Percentiles rank a stretch among this genome's conserved stretches.
phyloP scores from a whole-genome alignment of 2,329 filamentous ascomycete species.

The Claviceps sorghi region DNA sequence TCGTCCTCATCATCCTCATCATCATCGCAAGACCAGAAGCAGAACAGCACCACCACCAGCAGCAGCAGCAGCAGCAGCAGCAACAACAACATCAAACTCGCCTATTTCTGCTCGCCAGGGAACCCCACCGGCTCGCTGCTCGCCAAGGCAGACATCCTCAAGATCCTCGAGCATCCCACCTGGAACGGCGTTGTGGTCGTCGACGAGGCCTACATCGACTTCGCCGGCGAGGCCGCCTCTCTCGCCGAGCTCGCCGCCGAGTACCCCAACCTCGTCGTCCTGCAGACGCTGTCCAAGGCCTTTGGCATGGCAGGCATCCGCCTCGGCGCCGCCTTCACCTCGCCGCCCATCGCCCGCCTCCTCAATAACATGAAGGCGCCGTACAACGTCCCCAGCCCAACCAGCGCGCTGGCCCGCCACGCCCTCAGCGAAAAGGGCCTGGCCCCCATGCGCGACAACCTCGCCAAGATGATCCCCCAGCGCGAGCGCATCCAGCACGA shows the following conservation, averaged over 20 bases:
- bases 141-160: conserved; percentile 56
- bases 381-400: conserved; percentile 87
- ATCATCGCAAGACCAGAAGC: neutral
- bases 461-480: conserved; percentile 57
- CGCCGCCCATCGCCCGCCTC: conserved; percentile 57
- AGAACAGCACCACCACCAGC: no score
- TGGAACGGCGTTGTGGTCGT: conserved; percentile 94
- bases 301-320: conserved; percentile 92
- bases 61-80: neutral
- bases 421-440: conserved; percentile 57
- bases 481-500: conserved; percentile 60
- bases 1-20: neutral
- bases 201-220: conserved; percentile 95
- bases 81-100: conserved; percentile 55
- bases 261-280: conserved; percentile 89
- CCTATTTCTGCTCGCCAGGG: conserved; percentile 87
- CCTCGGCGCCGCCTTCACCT: conserved; percentile 72
- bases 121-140: conserved; percentile 82
- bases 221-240: conserved; percentile 60
- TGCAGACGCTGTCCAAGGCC: conserved; percentile 97
- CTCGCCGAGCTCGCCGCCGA: conserved; percentile 84
- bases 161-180: conserved; percentile 66
- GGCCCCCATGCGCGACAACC: conserved; percentile 56
- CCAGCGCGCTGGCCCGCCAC: conserved; percentile 62
- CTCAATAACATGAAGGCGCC: conserved; percentile 91